Conservation (phyloP, 345 rosid species). For the Eucalyptus pauciflora region DNA sequence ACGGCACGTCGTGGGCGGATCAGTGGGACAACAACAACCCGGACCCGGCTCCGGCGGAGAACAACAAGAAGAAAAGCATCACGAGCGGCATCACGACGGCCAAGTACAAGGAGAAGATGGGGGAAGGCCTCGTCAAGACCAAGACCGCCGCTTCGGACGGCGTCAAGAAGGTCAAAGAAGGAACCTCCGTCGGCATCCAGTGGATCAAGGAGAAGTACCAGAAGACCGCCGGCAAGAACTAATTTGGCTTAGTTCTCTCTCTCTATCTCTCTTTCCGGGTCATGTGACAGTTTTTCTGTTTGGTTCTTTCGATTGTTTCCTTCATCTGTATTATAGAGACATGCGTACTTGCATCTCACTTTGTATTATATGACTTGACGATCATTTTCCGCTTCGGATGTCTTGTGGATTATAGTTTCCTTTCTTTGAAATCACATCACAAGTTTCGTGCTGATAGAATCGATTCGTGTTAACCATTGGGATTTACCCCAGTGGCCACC, state of each 20-base stretch:
- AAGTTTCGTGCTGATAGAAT: not conserved
- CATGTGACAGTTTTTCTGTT: not conserved
- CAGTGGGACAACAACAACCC: constrained; percentile 50
- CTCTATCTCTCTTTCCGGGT: not conserved
- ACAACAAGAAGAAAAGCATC: not conserved
- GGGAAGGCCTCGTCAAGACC: constrained; percentile 29
- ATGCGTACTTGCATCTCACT: not conserved
- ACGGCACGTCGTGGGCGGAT: constrained; percentile 72
- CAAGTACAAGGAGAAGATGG: constrained; percentile 64
- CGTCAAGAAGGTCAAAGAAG: constrained; percentile 27
- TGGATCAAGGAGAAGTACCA: constrained; percentile 41
- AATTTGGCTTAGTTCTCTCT: not conserved
- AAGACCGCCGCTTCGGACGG: constrained; percentile 23
- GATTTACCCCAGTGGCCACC: too few species aligned
- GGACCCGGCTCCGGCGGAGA: constrained; percentile 11
- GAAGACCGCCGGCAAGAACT: constrained; percentile 12
- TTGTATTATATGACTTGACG: not conserved
- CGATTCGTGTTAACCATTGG: not conserved
- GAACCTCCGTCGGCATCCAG: constrained; percentile 20
- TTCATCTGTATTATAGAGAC: not conserved
- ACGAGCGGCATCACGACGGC: not conserved
- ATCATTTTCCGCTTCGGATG: not conserved
- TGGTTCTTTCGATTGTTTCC: not conserved
- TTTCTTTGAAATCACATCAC: not conserved
- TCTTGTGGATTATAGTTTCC: not conserved